phyloP scores from a whole-genome alignment of 169 alveolate species.

The Miamiensis avidus region DNA sequence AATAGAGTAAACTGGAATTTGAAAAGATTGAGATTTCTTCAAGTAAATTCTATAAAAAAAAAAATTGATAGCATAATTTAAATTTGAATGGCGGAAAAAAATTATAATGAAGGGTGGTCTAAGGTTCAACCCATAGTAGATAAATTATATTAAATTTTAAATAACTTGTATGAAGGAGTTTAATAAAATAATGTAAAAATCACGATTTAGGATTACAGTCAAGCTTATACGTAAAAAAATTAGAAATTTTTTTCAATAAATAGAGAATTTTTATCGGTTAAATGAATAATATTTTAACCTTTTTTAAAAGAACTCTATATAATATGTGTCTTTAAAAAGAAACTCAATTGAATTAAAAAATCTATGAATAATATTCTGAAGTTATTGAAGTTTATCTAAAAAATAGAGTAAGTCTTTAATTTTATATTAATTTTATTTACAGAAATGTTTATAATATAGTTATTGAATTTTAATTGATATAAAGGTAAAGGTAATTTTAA shows the following conservation, averaged over 20 bases:
- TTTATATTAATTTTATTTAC: too few relatives aligned
- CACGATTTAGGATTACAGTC: neutral
- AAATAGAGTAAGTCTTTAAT: too few relatives aligned
- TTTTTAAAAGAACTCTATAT: neutral
- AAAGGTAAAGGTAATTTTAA: neutral
- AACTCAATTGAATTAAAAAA: neutral
- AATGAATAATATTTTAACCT: too few relatives aligned
- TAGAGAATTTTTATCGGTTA: too few relatives aligned
- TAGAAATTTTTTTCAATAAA: too few relatives aligned
- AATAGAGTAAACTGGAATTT: too few relatives aligned
- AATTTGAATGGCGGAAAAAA: neutral
- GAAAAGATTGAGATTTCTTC: too few relatives aligned
- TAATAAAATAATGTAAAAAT: neutral
- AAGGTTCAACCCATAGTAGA: neutral
- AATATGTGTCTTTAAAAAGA: neutral
- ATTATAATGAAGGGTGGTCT: neutral
- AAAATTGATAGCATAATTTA: too few relatives aligned
- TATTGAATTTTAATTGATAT: too few relatives aligned
- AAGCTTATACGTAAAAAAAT: neutral
- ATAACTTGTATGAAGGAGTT: neutral
- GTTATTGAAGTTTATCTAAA: neutral
- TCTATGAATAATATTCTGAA: neutral
- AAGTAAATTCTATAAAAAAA: too few relatives aligned
- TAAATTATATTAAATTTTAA: too few relatives aligned
- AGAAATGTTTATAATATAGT: too few relatives aligned